A percentile compares a stretch with the other conserved stretches of the same genome.
phyloP scores from a whole-genome alignment of 768 basidiomycete genomes.

The Amyloporia xantha region DNA sequence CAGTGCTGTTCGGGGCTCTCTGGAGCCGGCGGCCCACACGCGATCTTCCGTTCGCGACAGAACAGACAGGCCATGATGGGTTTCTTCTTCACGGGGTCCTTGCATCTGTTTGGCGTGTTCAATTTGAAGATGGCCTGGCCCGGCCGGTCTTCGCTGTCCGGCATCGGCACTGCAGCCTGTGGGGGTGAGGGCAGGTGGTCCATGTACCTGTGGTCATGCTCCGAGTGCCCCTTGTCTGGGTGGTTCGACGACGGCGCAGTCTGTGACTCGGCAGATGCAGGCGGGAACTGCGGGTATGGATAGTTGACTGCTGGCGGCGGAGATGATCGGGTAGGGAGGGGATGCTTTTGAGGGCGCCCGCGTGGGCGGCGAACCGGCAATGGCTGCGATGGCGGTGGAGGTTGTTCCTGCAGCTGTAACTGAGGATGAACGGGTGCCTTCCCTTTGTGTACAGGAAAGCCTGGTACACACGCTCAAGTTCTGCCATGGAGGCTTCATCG shows the following conservation, averaged over 20 bases:
- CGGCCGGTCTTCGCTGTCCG: conserved; percentile 5
- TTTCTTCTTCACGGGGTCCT: conserved; percentile 30
- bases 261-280: not conserved
- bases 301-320: conserved; percentile 12
- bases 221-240: not conserved
- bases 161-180: conserved; percentile 8
- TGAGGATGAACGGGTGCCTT: too few species aligned
- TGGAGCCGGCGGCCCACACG: conserved; percentile 38
- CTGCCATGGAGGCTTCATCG: conserved; percentile 3
- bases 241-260: not conserved
- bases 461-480: not conserved
- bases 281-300: conserved; percentile 14
- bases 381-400: not conserved
- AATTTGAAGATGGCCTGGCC: conserved; percentile 21
- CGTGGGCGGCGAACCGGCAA: conserved; percentile 12
- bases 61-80: conserved; percentile 42
- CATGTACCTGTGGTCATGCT: too few species aligned
- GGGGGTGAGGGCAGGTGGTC: too few species aligned
- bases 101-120: conserved; percentile 4
- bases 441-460: too few species aligned
- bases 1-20: conserved; percentile 33
- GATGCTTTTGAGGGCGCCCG: conserved; percentile 16
- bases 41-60: conserved; percentile 45
- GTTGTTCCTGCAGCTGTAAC: not conserved
- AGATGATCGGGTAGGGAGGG: not conserved